A percentile compares a stretch with the other conserved stretches of the same genome.
These are phyloP conservation scores for Cymbopogon flexuosus DNA, from an alignment of 202 grass and related monocot genomes.

Conservation along the genomic window DNA sequence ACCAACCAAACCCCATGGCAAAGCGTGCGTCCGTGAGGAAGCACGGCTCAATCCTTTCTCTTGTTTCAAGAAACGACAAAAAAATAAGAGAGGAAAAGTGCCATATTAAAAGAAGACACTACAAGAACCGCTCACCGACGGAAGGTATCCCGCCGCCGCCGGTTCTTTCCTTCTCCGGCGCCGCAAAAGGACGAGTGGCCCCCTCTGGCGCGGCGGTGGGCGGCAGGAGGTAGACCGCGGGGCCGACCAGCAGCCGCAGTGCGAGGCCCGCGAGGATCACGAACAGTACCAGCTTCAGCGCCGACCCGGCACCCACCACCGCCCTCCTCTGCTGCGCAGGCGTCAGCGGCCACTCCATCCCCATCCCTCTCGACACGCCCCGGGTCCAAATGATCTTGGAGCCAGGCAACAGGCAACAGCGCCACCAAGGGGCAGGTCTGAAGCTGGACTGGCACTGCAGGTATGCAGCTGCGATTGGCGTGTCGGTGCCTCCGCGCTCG, in stretches of 20 bases:
- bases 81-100: not conserved
- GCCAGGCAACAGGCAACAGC: not conserved
- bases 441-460: too few species aligned
- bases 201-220: not conserved
- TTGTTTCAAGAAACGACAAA: not conserved
- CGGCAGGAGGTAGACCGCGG: conserved; percentile 7
- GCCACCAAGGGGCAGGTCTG: not conserved
- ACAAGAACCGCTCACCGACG: conserved; percentile 29
- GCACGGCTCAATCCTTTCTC: not conserved
- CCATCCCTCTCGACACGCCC: not conserved
- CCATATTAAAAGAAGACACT: not conserved
- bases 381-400: not conserved
- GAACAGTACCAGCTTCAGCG: conserved; percentile 38
- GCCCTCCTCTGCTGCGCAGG: conserved; percentile 22
- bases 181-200: not conserved
- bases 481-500: conserved; percentile 10
- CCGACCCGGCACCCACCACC: not conserved
- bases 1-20: not conserved
- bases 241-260: conserved; percentile 33
- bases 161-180: not conserved
- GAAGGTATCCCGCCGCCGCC: not conserved
- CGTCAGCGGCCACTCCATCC: conserved; percentile 26
- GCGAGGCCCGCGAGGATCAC: conserved; percentile 38
- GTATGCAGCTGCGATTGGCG: not conserved
- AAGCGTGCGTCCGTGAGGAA: not conserved